Conservation (phyloP, 139 green algal species). For the Diplosphaera chodatii region DNA sequence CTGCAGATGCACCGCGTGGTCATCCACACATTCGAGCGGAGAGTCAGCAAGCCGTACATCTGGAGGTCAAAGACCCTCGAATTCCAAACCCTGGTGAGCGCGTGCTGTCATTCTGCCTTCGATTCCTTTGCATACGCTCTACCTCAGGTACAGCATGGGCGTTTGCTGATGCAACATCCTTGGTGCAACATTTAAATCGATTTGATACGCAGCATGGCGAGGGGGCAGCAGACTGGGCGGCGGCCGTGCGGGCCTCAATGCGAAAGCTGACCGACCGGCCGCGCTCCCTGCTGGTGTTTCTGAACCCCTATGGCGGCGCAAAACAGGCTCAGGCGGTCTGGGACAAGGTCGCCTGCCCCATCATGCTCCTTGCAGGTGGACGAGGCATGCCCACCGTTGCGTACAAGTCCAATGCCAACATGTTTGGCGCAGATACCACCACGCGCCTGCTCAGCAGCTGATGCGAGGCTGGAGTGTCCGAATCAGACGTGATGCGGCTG, state of each 20-base stretch:
- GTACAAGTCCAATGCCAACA: too few relatives aligned
- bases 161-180: too few relatives aligned
- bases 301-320: constrained; percentile 73
- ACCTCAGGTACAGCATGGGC: too few relatives aligned
- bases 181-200: too few relatives aligned
- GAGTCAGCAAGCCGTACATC: constrained; percentile 7
- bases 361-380: constrained; percentile 15
- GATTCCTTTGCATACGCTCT: too few relatives aligned
- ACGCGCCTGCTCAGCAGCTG: too few relatives aligned
- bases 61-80: constrained; percentile 30
- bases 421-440: too few relatives aligned
- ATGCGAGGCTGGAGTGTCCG: too few relatives aligned
- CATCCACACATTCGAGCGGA: constrained; percentile 35
- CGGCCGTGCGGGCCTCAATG: constrained; percentile 17
- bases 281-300: constrained; percentile 60
- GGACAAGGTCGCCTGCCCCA: constrained; percentile 24
- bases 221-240: constrained; percentile 31
- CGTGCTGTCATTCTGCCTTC: too few relatives aligned
- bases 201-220: constrained; percentile 17
- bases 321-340: constrained; percentile 37
- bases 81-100: constrained; percentile 16
- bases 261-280: constrained; percentile 30
- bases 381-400: too few relatives aligned
- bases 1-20: constrained; percentile 34
- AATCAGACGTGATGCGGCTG: too few relatives aligned